Percentiles rank a stretch among this genome's conserved stretches.
Conservation (phyloP, 371 early-diverging fungal species). For the Capillidium rhysosporum region DNA sequence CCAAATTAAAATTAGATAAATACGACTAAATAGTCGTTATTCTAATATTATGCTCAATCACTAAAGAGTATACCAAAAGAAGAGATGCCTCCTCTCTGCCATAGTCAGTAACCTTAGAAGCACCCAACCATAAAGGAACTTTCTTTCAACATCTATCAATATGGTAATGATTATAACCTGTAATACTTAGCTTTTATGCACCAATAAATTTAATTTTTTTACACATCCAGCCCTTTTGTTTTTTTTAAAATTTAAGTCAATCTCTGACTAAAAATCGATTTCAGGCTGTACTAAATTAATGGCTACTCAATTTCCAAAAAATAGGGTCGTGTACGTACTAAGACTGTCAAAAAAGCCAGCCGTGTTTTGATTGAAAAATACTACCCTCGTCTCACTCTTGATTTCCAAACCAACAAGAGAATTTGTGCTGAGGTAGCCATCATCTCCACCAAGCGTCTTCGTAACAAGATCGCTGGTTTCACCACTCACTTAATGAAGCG, state of each 20-base stretch:
- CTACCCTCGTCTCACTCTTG: constrained; percentile 97
- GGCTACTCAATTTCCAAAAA: no score
- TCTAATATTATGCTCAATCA: no score
- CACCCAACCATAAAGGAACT: no score
- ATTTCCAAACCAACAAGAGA: constrained; percentile 99
- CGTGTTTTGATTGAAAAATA: constrained; percentile 99
- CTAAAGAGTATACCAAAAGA: no score
- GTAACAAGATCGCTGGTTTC: constrained; percentile 99
- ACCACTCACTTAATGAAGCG: constrained; percentile 99
- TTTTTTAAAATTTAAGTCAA: not conserved
- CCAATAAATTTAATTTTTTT: not conserved
- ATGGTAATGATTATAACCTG: no score
- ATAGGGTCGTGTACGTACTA: constrained; percentile 14
- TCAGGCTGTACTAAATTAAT: not conserved
- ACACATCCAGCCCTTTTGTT: not conserved
- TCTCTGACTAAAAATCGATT: no score
- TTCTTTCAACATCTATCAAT: no score
- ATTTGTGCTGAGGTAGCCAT: constrained; percentile 96
- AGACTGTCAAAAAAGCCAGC: constrained; percentile 47
- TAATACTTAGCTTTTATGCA: not conserved
- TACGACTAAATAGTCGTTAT: no score
- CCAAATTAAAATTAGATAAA: no score
- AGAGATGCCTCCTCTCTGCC: no score
- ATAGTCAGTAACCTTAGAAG: no score
- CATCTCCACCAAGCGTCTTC: constrained; percentile 97